These are phyloP conservation scores for Elongisporangium undulatum DNA, from an alignment of 352 stramenopile species.

Conservation along the genomic window DNA sequence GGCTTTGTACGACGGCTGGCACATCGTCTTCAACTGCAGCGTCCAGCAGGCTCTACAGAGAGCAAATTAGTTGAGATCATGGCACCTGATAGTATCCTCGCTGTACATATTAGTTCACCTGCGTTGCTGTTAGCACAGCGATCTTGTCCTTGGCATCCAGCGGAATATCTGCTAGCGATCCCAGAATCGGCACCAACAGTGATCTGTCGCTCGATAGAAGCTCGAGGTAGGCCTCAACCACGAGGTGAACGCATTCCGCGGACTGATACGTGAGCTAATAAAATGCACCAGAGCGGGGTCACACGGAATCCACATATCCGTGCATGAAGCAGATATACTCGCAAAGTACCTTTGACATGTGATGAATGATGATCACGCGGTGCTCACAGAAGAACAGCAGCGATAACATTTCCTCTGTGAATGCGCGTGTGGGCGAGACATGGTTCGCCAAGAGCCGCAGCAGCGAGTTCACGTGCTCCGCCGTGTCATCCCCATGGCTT, in stretches of 20 bases:
- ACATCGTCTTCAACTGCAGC: constrained; percentile 77
- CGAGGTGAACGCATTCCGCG: constrained; percentile 68
- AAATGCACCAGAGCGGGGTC: not conserved
- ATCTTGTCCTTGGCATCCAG: constrained; percentile 61
- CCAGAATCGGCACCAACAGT: constrained; percentile 76
- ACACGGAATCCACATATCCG: not conserved
- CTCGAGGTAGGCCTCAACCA: constrained; percentile 70
- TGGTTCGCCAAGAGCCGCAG: constrained; percentile 75
- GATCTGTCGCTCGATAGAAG: constrained; percentile 67
- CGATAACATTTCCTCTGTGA: constrained; percentile 71
- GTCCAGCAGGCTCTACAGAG: constrained; percentile 51
- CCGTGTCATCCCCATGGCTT: constrained; percentile 35
- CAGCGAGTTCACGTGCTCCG: constrained; percentile 65
- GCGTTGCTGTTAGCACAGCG: constrained; percentile 46
- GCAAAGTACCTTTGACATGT: constrained; percentile 66
- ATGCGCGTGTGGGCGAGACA: constrained; percentile 53
- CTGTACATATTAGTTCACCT: constrained; percentile 25
- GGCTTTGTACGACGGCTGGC: constrained; percentile 66
- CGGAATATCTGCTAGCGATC: constrained; percentile 71
- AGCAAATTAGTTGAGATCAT: not conserved
- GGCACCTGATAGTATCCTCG: no score
- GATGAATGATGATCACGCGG: constrained; percentile 73
- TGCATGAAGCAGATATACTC: not conserved
- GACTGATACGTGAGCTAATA: constrained; percentile 77
- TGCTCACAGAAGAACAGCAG: constrained; percentile 74